These are phyloP conservation scores for Colletotrichum magnum DNA, from an alignment of 2,329 filamentous ascomycete genomes.

Conservation along the genomic window DNA sequence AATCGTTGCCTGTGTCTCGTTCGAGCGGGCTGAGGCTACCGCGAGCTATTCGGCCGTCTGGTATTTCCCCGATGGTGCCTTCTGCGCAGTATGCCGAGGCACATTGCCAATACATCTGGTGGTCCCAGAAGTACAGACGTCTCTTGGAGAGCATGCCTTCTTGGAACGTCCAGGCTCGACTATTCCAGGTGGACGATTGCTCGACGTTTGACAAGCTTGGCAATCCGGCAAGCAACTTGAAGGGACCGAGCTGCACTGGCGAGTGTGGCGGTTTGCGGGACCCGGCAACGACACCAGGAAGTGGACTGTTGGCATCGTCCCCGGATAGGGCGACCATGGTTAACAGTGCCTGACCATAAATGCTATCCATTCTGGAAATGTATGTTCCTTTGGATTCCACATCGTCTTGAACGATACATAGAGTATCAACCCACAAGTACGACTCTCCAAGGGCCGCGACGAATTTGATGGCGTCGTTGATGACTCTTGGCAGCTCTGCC, in stretches of 20 bases:
- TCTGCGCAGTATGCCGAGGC: not conserved
- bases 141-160: not conserved
- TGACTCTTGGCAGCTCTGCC: not conserved
- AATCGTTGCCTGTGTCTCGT: not conserved
- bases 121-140: not conserved
- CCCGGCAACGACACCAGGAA: not conserved
- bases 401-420: constrained; percentile 9
- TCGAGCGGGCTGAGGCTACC: not conserved
- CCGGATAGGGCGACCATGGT: not conserved
- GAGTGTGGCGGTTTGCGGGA: not conserved
- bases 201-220: not conserved
- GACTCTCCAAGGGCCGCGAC: not conserved
- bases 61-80: not conserved
- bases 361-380: not conserved
- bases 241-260: not conserved
- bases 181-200: not conserved
- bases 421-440: not conserved
- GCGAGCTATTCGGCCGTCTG: not conserved
- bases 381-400: not conserved
- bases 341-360: not conserved
- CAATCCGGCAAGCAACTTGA: not conserved
- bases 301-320: not conserved
- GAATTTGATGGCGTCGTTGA: not conserved
- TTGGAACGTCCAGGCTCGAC: constrained; percentile 10
- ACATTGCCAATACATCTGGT: not conserved